Conservation (phyloP, 768 basidiomycete genomes). For the Lentinula sp. region DNA sequence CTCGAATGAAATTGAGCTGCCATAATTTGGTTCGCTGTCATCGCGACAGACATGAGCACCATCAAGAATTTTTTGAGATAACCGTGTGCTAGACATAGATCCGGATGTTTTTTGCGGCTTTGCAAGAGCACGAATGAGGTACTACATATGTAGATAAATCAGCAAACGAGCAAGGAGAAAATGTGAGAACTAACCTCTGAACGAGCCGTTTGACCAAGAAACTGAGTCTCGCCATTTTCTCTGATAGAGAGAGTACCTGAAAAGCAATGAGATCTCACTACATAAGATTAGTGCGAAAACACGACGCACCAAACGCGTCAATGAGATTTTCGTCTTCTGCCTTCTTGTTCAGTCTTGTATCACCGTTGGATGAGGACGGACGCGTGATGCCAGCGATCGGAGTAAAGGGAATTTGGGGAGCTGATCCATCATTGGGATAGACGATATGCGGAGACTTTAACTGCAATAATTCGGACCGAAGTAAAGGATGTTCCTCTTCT, state of each 20-base stretch:
- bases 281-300: too few relatives aligned
- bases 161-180: background rate
- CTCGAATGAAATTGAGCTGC: slow-evolving; percentile 6
- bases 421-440: too few relatives aligned
- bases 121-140: slow-evolving; percentile 38
- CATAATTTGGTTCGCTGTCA: slow-evolving; percentile 18
- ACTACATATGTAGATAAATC: slow-evolving; percentile 25
- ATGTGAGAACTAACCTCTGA: slow-evolving; percentile 46
- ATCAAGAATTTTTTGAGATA: slow-evolving; percentile 27
- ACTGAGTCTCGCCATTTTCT: slow-evolving; percentile 46
- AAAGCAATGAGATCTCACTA: background rate
- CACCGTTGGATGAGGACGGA: background rate
- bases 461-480: slow-evolving; percentile 26
- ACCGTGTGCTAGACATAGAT: slow-evolving; percentile 7
- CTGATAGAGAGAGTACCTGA: slow-evolving; percentile 54
- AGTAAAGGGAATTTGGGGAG: too few relatives aligned
- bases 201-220: slow-evolving; percentile 61
- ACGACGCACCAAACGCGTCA: slow-evolving; percentile 39
- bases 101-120: slow-evolving; percentile 11
- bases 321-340: slow-evolving; percentile 37
- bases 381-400: too few relatives aligned
- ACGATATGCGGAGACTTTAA: slow-evolving; percentile 17
- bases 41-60: slow-evolving; percentile 27
- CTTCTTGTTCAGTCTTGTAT: background rate
- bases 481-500: slow-evolving; percentile 43